These are phyloP conservation scores for Xylariomycetidae sp. DNA, from an alignment of 2,329 filamentous ascomycete species.

Conservation along the genomic window DNA sequence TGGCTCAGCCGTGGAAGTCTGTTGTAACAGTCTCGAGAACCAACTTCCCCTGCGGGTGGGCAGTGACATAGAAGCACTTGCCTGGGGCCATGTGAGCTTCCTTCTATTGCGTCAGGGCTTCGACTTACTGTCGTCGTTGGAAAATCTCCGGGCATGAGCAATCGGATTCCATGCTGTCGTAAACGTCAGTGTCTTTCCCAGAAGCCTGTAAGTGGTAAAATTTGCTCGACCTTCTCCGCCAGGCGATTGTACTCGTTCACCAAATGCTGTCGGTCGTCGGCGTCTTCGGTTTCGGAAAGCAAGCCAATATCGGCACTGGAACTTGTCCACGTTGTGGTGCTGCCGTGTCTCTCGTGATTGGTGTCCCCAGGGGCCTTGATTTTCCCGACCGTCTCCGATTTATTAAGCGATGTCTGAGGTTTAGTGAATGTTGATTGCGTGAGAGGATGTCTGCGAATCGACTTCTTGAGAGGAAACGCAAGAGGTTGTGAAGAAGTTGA, in stretches of 20 bases:
- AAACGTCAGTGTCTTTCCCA: slow-evolving; percentile 3
- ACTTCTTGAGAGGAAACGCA: slow-evolving; percentile 4
- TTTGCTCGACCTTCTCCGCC: slow-evolving; percentile 46
- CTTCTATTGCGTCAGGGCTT: background rate
- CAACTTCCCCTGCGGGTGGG: slow-evolving; percentile 30
- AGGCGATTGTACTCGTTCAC: slow-evolving; percentile 57
- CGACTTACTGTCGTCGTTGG: slow-evolving; percentile 8
- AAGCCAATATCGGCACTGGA: slow-evolving; percentile 46
- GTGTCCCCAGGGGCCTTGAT: slow-evolving; percentile 10
- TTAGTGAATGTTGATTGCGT: slow-evolving; percentile 14
- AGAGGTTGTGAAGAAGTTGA: slow-evolving; percentile 11
- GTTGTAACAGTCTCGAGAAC: slow-evolving; percentile 32
- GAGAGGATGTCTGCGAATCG: slow-evolving; percentile 10
- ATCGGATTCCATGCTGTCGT: slow-evolving; percentile 48
- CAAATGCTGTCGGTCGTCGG: slow-evolving; percentile 43
- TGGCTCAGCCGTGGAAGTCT: too few species aligned
- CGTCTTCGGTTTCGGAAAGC: slow-evolving; percentile 44
- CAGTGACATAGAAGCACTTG: slow-evolving; percentile 7
- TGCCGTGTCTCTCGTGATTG: slow-evolving; percentile 25
- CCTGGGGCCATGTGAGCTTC: slow-evolving; percentile 2
- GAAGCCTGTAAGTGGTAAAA: background rate
- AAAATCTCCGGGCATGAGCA: slow-evolving; percentile 24
- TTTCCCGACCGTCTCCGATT: slow-evolving; percentile 13
- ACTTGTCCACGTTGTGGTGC: slow-evolving; percentile 55
- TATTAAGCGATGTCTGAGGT: slow-evolving; percentile 8